These are phyloP conservation scores for Cryptomeria japonica DNA, from an alignment of 75 land plant species.

Conservation along the genomic window DNA sequence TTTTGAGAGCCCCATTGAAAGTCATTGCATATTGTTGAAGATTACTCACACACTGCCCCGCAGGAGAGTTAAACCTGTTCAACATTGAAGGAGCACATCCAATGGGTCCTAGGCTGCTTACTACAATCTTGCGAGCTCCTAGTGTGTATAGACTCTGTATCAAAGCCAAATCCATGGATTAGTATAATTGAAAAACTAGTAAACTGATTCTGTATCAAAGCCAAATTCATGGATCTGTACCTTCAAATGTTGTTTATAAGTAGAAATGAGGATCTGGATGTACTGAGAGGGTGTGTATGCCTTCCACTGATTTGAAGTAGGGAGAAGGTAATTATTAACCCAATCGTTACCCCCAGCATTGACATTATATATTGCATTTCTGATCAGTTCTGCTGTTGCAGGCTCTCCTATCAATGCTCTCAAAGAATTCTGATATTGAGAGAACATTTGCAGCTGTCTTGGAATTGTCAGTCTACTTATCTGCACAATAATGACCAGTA, in stretches of 20 bases:
- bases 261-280: conserved; percentile 14
- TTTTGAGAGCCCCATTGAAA: conserved; percentile 23
- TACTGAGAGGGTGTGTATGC: conserved; percentile 19
- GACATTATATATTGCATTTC: conserved; percentile 18
- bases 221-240: no score
- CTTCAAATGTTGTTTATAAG: conserved; percentile 17
- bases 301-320: conserved; percentile 7
- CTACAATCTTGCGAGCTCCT: conserved; percentile 35
- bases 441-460: conserved; percentile 24
- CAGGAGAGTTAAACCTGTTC: conserved; percentile 15
- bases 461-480: conserved; percentile 25
- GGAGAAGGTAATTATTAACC: conserved; percentile 34
- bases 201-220: background rate
- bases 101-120: conserved; percentile 25
- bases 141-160: conserved; percentile 27
- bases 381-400: conserved; percentile 22
- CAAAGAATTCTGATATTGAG: conserved; percentile 19
- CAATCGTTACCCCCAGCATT: conserved; percentile 40
- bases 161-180: background rate
- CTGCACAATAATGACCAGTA: conserved; percentile 1
- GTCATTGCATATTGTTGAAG: conserved; percentile 23
- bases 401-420: conserved; percentile 11
- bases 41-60: conserved; percentile 22
- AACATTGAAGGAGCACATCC: conserved; percentile 37
- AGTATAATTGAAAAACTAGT: background rate